Evolutionary conservation across 768 basidiomycete genomes (phyloP), one percentile per base, ranked within the genome.

Genomic region (Amanita molliuscula): DNA sequence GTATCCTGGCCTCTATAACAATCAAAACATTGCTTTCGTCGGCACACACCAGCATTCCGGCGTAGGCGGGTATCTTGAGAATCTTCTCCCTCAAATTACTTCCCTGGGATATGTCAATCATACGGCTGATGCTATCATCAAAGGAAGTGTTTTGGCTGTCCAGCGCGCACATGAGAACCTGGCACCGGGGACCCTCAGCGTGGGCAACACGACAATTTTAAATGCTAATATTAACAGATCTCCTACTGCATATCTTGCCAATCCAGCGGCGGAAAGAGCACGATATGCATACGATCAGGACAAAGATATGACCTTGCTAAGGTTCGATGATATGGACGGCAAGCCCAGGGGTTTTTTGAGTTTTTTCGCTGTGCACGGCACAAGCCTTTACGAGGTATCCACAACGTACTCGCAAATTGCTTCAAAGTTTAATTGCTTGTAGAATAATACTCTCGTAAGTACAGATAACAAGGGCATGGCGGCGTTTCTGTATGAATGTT

Each of bases 401-500:
- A n/a, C 33, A 25, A 7, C 6, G 29, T 31, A 16, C 26, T 31
- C 11, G 15, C 29, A 33, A n/a, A 7, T 25, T 16, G 15, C 3
- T 18, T 21, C 4, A 6, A 44, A 10, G 42, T 15, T 50, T n/a
- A 35, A 25, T 18, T 16, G 11, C 10, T 34, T 25, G 3, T 54
- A 88, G 84, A 90, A 89, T 60, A 89, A 88, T 54, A 88, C 86
- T 0, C 67, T 88, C n/a, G 75, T 89, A 26, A 88, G 84, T 62
- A 65, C 74, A 3, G 88, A 89, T 63, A 89, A 89, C 68, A 89
- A 90, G 62, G 88, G 88, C 35, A 88, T 89, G 84, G 85, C 87
- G 3, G 85, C 85, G 6, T 82, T 77, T 62, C 61, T 88, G 15
- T 90, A 86, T 53, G 88, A 89, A 72, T 67, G 82, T 83, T 51